Evolutionary conservation across 148 eudicot genomes (phyloP), one percentile per base, ranked within the genome.

Genomic region (Bassia scoparia): DNA sequence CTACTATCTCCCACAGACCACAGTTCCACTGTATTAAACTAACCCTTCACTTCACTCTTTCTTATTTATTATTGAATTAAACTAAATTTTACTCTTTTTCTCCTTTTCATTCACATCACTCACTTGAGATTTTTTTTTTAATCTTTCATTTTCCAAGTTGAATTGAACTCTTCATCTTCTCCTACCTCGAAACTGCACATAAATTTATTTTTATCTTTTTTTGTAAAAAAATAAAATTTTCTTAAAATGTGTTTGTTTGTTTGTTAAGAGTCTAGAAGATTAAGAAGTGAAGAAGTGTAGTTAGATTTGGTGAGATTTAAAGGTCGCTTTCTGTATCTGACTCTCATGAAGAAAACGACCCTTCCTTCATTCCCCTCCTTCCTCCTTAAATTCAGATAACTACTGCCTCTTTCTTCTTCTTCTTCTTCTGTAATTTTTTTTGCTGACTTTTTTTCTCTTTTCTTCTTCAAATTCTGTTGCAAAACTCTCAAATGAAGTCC

Each of bases 321-420:
- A 77, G 80, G 87, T 86, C 86, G 78, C 84, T 86, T 86, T 84
- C 89, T 72, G 76, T 74, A 76, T 79, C 87, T 91, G 87, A 91
- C 80, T 91, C 89, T 80, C 89, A 91, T 82, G 93, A 84, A 78
- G 91, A 87, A 52, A 91, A 81, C 44, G 97, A 87, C 93, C 81
- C 84, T 76, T 87, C 90, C 62, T 69, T 73, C 58, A 67, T 66
- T 52, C 53, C 46, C 33, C 76, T 21, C 38, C 52, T 30, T 69
- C 56, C 21, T 71, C 30, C 69, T 72, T 44, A 33, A 33, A 13
- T 33, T 30, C 13, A 33, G 15, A 20, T 21, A 4, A 21, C 10
- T n/a, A 15, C 30, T 35, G 2, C 13, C 41, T 67, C 73, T 43
- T 53, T 72, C 69, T 72, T 31, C 20, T 38, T 44, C 43, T 74